phyloP scores from a whole-genome alignment of 75 land plant genomes.

The Selaginella tamariscina region DNA sequence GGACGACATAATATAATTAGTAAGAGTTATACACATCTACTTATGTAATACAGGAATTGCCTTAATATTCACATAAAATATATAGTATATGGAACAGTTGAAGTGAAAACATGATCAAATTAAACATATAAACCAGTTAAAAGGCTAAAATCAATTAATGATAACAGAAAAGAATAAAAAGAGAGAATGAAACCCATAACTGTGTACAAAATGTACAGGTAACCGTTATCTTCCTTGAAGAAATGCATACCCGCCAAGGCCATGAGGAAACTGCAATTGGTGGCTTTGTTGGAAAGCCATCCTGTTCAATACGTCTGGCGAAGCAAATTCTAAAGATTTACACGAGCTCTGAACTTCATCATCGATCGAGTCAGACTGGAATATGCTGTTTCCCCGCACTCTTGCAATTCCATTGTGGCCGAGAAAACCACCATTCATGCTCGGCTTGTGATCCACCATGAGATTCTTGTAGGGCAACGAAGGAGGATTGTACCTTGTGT shows the following conservation, averaged over 20 bases:
- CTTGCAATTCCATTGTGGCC: not conserved
- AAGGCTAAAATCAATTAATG: too few relatives aligned
- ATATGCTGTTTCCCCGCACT: not conserved
- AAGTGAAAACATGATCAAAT: too few relatives aligned
- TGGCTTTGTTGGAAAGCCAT: not conserved
- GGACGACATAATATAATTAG: too few relatives aligned
- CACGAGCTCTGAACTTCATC: not conserved
- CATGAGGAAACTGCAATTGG: not conserved
- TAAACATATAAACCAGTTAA: too few relatives aligned
- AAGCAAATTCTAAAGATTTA: not conserved
- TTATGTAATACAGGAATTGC: too few relatives aligned
- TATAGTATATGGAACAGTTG: too few relatives aligned
- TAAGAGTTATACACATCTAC: too few relatives aligned
- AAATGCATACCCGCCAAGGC: not conserved
- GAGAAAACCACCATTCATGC: not conserved
- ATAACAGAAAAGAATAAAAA: too few relatives aligned
- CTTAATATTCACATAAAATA: too few relatives aligned
- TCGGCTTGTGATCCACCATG: not conserved
- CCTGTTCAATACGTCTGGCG: not conserved
- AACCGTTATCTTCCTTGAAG: not conserved
- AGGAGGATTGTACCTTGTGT: not conserved
- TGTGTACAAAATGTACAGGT: not conserved
- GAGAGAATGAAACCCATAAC: too few relatives aligned
- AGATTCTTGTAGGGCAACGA: not conserved
- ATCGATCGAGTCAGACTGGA: not conserved